Base-by-base conservation (phyloP, 768 basidiomycete genomes). In the Peribolospora baueri region DNA sequence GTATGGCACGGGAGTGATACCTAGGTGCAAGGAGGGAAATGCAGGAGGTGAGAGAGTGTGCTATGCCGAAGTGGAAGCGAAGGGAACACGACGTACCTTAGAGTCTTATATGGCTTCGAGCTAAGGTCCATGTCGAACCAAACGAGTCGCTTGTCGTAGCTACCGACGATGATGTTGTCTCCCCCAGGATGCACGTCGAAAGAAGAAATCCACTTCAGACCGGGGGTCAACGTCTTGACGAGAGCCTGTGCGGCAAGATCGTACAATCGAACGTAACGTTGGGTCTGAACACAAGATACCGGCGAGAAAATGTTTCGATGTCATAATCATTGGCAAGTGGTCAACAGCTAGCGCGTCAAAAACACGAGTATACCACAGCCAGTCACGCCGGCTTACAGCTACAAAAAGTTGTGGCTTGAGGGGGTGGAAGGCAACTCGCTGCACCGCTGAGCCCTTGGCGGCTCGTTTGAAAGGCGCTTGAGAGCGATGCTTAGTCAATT, bases 101-200 rank as follows among this genome's bases (percentile, higher is more conserved):
- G 71, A 54, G 93, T 78, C 70, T 93, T 95, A 75, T 91, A 98
- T 1, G 93, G 93, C 67, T 91, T 93, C 59, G 84, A 82, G 61
- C 82, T 85, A 54, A 98, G 77, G 64, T 97, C 93, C 60, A 98
- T 72, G 71, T 98, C 93, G 68, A 97, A 97, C 93, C 93, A 98
- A 67, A 87, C 90, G 11, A 98, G 71, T 67, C 95, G 93, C 61
- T 84, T 81, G 70, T 98, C 93, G 68, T 97, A 97, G 50, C 86
- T 86, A 57, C 93, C 93, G 51, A 98, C 84, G 58, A 98, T 86
- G 58, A 98, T 72, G 71, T 98, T 88, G 63, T 97, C 90, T 39
- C 86, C 86, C 52, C 82, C 81, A 25, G 91, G 85, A 68, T 98
- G 93, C 37, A 98, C 76, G 65, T 97, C 90, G 80, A 98, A 81